Conservation (phyloP, 139 green algal genomes). For the Nannochloris sp. region DNA sequence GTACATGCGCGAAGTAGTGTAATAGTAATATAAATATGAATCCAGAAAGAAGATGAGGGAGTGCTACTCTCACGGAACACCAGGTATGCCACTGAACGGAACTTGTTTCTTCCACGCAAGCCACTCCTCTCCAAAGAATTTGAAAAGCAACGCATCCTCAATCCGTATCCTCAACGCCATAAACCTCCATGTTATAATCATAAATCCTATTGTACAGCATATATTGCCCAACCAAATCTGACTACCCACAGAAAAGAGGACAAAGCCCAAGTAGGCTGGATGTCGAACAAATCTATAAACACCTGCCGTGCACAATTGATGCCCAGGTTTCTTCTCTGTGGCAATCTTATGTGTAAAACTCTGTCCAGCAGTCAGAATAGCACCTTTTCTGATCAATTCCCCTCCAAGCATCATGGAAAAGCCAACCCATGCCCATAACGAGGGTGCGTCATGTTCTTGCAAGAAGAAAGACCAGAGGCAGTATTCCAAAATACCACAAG, state of each 20-base stretch:
- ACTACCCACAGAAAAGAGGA: conserved; percentile 74
- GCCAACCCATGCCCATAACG: conserved; percentile 14
- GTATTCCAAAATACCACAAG: conserved; percentile 30
- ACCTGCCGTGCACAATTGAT: conserved; percentile 47
- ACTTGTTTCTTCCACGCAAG: conserved; percentile 30
- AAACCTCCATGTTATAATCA: conserved; percentile 42
- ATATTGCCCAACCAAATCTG: conserved; percentile 75
- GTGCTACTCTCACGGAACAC: conserved; percentile 33
- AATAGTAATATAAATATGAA: not conserved
- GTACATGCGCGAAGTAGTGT: no score
- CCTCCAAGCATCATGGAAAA: conserved; percentile 38
- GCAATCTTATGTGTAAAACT: conserved; percentile 70
- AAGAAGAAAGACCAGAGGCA: conserved; percentile 15
- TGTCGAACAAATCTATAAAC: conserved; percentile 68
- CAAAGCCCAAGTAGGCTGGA: conserved; percentile 84
- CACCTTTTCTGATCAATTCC: conserved; percentile 54
- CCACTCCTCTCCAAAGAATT: conserved; percentile 56
- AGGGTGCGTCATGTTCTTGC: not conserved
- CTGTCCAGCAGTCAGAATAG: conserved; percentile 46
- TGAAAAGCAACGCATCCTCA: conserved; percentile 49
- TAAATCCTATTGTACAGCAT: conserved; percentile 40
- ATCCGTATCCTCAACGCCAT: conserved; percentile 42
- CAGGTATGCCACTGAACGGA: conserved; percentile 35
- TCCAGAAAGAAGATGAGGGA: not conserved
- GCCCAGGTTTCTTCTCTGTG: conserved; percentile 19